These are phyloP conservation scores for Hypoxylon cercidicola DNA, from an alignment of 495 filamentous ascomycete species.

Conservation along the genomic window DNA sequence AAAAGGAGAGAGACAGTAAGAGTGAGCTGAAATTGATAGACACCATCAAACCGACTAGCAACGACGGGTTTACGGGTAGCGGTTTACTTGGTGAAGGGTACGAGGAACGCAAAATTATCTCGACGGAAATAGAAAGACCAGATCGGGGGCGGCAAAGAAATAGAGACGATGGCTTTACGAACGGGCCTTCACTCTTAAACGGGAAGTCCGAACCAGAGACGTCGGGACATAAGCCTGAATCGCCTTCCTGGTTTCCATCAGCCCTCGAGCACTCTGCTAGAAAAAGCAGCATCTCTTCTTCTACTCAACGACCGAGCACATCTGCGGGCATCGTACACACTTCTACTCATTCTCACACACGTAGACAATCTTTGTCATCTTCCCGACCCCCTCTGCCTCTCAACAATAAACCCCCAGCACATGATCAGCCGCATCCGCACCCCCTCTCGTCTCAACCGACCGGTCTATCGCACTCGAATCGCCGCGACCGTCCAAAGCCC, in stretches of 20 bases:
- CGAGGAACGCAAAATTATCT: slow-evolving; percentile 51
- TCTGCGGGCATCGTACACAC: slow-evolving; percentile 28
- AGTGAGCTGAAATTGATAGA: slow-evolving; percentile 36
- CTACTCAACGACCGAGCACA: slow-evolving; percentile 30
- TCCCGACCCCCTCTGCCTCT: slow-evolving; percentile 32
- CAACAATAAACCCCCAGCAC: slow-evolving; percentile 5
- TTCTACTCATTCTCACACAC: slow-evolving; percentile 17
- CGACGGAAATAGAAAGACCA: slow-evolving; percentile 37
- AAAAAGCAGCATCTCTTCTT: slow-evolving; percentile 34
- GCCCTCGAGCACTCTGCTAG: slow-evolving; percentile 55
- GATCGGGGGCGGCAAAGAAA: slow-evolving; percentile 31
- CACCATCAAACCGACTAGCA: slow-evolving; percentile 12
- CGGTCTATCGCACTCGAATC: slow-evolving; percentile 30
- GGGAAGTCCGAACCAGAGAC: slow-evolving; percentile 29
- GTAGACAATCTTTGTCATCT: slow-evolving; percentile 37
- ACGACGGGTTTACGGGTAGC: slow-evolving; percentile 47
- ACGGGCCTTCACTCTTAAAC: slow-evolving; percentile 63
- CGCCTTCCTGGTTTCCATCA: slow-evolving; percentile 57
- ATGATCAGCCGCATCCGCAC: slow-evolving; percentile 34
- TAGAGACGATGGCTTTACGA: slow-evolving; percentile 54
- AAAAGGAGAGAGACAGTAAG: slow-evolving; percentile 5
- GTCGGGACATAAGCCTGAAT: slow-evolving; percentile 27
- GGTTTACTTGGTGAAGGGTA: slow-evolving; percentile 58
- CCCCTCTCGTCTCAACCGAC: slow-evolving; percentile 34
- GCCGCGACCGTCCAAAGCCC: slow-evolving; percentile 54